Conservation (phyloP, 345 rosid genomes). For the Bruguiera sexangula region DNA sequence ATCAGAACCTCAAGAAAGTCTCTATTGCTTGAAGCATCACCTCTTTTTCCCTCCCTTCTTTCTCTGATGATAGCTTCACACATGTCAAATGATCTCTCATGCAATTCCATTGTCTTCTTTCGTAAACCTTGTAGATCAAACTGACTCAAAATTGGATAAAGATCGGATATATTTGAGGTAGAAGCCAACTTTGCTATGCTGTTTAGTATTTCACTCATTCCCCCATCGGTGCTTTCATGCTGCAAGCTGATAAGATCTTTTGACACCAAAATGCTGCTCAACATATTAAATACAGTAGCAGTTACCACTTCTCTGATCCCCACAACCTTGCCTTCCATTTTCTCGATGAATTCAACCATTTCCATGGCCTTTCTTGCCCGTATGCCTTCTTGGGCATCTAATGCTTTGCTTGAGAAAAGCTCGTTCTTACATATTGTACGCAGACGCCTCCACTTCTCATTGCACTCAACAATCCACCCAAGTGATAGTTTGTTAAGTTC, state of each 20-base stretch:
- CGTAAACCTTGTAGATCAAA: conserved; percentile 31
- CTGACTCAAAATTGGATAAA: conserved; percentile 25
- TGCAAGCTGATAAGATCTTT: conserved; percentile 25
- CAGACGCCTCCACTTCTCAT: conserved; percentile 27
- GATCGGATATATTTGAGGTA: conserved; percentile 41
- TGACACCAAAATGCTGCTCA: conserved; percentile 33
- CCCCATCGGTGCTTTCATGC: conserved; percentile 21
- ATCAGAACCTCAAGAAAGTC: conserved; percentile 36
- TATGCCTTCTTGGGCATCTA: conserved; percentile 15
- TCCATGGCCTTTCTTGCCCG: conserved; percentile 27
- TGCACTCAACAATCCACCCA: conserved; percentile 34
- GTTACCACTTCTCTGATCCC: conserved; percentile 25
- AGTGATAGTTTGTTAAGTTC: conserved; percentile 27
- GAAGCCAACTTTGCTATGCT: conserved; percentile 23
- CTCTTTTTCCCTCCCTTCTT: conserved; percentile 12
- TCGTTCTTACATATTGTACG: conserved; percentile 23
- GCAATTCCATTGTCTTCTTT: conserved; percentile 25
- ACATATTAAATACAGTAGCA: conserved; percentile 31
- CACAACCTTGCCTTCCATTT: conserved; percentile 31
- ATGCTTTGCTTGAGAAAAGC: conserved; percentile 32
- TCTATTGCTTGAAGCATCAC: conserved; percentile 2
- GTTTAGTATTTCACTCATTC: conserved; percentile 18
- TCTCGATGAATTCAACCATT: conserved; percentile 25
- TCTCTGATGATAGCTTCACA: conserved; percentile 21
- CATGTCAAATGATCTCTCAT: conserved; percentile 8